These are phyloP conservation scores for Phytophthora sojae DNA, from an alignment of 352 stramenopile genomes.

Conservation along the genomic window DNA sequence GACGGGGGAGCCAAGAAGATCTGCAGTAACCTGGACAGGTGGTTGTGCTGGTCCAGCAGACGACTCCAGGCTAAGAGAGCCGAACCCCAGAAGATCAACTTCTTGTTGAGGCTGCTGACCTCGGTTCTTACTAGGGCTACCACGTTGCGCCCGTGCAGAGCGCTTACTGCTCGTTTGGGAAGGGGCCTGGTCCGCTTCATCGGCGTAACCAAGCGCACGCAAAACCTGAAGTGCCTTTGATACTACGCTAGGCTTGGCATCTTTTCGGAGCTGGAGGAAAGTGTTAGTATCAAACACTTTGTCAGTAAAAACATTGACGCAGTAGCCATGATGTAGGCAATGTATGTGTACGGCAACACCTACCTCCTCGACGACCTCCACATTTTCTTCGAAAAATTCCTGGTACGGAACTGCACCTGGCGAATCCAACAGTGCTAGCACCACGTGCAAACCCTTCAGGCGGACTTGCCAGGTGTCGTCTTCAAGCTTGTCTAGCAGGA, in stretches of 20 bases:
- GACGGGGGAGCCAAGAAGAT: slow-evolving; percentile 38
- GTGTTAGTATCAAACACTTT: neutral
- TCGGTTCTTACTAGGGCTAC: slow-evolving; percentile 28
- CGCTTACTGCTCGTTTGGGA: slow-evolving; percentile 17
- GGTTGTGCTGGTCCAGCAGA: slow-evolving; percentile 27
- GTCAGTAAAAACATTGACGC: neutral
- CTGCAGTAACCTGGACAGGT: slow-evolving; percentile 12
- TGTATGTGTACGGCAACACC: neutral
- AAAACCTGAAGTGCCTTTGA: slow-evolving; percentile 81
- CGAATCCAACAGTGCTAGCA: slow-evolving; percentile 79
- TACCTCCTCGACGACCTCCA: slow-evolving; percentile 83
- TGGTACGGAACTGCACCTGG: slow-evolving; percentile 69
- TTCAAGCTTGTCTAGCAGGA: slow-evolving; percentile 89
- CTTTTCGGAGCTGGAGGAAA: slow-evolving; percentile 56
- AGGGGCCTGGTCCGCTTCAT: slow-evolving; percentile 43
- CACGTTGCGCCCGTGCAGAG: slow-evolving; percentile 21
- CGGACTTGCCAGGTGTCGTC: slow-evolving; percentile 84
- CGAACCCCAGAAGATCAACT: slow-evolving; percentile 85
- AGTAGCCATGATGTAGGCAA: neutral
- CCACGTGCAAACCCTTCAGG: slow-evolving; percentile 85
- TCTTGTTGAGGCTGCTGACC: slow-evolving; percentile 47
- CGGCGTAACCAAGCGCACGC: slow-evolving; percentile 66
- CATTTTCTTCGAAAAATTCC: slow-evolving; percentile 86
- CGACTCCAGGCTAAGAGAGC: slow-evolving; percentile 58
- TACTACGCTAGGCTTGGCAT: slow-evolving; percentile 82